A percentile compares a stretch with the other conserved stretches of the same genome.
These are phyloP conservation scores for Golubevia sp. DNA, from an alignment of 1,284 basidiomycete species.

Conservation along the genomic window DNA sequence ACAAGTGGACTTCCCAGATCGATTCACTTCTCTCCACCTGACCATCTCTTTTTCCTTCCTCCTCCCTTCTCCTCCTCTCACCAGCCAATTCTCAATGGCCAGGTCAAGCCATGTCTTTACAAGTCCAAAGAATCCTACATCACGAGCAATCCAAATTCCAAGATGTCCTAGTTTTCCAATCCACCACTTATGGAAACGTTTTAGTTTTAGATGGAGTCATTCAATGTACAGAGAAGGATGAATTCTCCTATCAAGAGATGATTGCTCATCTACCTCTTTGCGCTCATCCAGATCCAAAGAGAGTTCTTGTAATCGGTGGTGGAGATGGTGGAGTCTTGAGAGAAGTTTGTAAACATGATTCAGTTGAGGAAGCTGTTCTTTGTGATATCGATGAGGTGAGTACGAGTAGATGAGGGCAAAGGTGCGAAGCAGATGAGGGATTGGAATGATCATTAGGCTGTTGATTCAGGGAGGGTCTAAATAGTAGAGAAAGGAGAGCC, in stretches of 20 bases:
- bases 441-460: no score
- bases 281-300: constrained; percentile 93
- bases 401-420: constrained; percentile 2
- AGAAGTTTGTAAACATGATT: constrained; percentile 92
- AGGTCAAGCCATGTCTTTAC: constrained; percentile 58
- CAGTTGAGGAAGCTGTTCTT: constrained; percentile 88
- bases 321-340: constrained; percentile 79
- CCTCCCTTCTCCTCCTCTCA: neutral
- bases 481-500: no score
- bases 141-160: constrained; percentile 53
- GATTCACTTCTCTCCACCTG: neutral
- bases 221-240: constrained; percentile 59
- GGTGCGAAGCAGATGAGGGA: no score
- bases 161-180: constrained; percentile 37
- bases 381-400: constrained; percentile 95
- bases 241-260: constrained; percentile 88
- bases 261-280: constrained; percentile 94
- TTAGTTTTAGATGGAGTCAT: constrained; percentile 61
- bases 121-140: constrained; percentile 58
- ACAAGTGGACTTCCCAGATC: neutral
- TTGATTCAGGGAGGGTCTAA: no score
- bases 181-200: constrained; percentile 40
- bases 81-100: constrained; percentile 57
- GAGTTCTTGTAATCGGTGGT: constrained; percentile 94
- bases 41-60: neutral